Evolutionary conservation across 192 early-diverging fungal genomes (phyloP).

Genomic region (Podila clonocystis): DNA sequence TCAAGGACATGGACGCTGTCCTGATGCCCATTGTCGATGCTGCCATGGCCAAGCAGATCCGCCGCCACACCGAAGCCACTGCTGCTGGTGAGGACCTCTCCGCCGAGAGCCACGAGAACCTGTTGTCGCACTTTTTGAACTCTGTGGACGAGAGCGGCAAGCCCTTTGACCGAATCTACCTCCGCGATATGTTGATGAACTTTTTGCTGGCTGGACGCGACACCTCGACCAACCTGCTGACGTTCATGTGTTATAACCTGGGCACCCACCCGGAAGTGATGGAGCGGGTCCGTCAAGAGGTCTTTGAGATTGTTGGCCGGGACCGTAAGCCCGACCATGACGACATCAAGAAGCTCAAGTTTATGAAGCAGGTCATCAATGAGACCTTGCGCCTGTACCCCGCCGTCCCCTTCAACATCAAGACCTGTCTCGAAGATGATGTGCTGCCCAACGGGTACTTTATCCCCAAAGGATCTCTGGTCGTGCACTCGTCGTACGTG

Average conservation of each 20-base stretch:
- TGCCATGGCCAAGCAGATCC: conserved; percentile 38
- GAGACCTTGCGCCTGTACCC: conserved; percentile 66
- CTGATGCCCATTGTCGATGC: conserved; percentile 42
- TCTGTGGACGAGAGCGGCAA: conserved; percentile 48
- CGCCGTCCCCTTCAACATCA: conserved; percentile 54
- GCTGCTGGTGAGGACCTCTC: conserved; percentile 16
- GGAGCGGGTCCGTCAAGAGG: conserved; percentile 49
- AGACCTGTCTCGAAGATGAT: conserved; percentile 47
- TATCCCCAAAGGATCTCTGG: conserved; percentile 53
- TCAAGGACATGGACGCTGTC: conserved; percentile 48
- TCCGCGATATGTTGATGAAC: conserved; percentile 53
- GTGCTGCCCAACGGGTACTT: conserved; percentile 51
- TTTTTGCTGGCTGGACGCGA: conserved; percentile 54
- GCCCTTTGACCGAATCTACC: conserved; percentile 46
- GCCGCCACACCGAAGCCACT: conserved; percentile 3
- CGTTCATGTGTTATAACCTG: conserved; percentile 54
- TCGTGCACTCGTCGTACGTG: conserved; percentile 49
- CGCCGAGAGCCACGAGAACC: conserved; percentile 22
- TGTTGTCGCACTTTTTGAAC: conserved; percentile 46
- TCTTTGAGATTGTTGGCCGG: conserved; percentile 46
- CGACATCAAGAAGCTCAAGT: conserved; percentile 62
- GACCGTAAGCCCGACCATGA: conserved; percentile 58
- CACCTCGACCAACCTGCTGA: conserved; percentile 56
- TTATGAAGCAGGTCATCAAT: conserved; percentile 65
- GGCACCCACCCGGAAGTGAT: conserved; percentile 51